Evolutionary conservation across 805 yeast genomes (phyloP), one percentile per base, ranked within the genome.

Genomic region (Zygotorulaspora chibaensis): DNA sequence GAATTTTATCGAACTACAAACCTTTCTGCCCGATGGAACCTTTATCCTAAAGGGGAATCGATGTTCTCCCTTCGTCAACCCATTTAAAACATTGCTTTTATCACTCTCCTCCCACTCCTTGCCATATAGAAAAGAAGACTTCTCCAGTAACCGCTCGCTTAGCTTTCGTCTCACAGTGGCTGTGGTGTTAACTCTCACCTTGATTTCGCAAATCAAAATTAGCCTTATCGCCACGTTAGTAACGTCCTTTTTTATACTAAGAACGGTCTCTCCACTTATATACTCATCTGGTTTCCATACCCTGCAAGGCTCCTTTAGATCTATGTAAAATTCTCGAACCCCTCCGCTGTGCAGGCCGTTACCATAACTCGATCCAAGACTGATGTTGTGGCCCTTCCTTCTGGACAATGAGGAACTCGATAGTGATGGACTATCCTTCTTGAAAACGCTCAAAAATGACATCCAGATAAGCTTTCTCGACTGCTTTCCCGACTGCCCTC

Each of bases 21-120:
- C 75, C 52, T 84, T 77, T 52, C 78, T 80, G 54, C 74, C 52
- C 10, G 44, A 75, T 1, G 96, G 96, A n/a, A 89, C 72, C 54
- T 79, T 83, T 35, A 89, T 85, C 39, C 84, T 78, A 59, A 89
- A 90, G 16, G 96, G 96, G 61, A 90, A 89, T 29, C 87, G 68
- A 65, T 89, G 96, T 59, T 86, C 91, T 35, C 96, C 96, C 57
- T 80, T 79, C 15, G 80, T 76, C n/a, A 85, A 62, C 0, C 86
- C 86, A 47, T 63, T 60, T 2, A 47, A 33, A 11, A 55, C 42
- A 3, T 38, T 27, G 9, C 39, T 40, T 29, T 31, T 27, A 29
- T 31, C 40, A 40, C 10, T 40, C 47, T 8, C 55, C 51, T 35
- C 62, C 41, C 40, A 42, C n/a, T 54, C 58, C 15, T 47, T 65